Conservation (phyloP, 192 early-diverging fungal species). For the Coemansia sp. region DNA sequence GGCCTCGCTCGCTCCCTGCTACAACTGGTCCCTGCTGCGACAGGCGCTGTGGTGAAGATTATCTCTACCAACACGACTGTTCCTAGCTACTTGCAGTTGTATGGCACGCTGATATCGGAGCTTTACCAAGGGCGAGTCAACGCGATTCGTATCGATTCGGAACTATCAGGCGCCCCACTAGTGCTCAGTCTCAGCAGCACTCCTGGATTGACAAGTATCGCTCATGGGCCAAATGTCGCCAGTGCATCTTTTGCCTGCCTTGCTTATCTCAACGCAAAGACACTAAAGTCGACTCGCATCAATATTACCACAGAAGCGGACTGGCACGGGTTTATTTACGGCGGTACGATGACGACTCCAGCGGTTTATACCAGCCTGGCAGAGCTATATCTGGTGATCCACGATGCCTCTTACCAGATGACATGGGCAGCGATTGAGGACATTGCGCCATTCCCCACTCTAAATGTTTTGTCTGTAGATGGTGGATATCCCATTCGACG, state of each 20-base stretch:
- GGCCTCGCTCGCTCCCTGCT: neutral
- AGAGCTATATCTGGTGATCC: neutral
- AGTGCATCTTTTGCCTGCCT: neutral
- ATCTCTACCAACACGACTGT: neutral
- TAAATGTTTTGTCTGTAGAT: neutral
- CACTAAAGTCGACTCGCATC: neutral
- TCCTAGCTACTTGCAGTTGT: neutral
- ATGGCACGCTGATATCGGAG: neutral
- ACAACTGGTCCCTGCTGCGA: neutral
- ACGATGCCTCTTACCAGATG: neutral
- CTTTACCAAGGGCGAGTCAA: neutral
- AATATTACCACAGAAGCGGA: neutral
- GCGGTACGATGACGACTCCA: neutral
- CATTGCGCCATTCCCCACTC: neutral
- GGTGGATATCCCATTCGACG: neutral
- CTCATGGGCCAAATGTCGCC: neutral
- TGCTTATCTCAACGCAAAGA: neutral
- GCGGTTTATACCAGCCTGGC: neutral
- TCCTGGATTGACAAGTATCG: neutral
- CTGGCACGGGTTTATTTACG: neutral
- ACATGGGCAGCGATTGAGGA: neutral
- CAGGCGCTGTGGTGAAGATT: neutral
- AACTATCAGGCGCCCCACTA: neutral
- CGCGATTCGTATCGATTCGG: neutral
- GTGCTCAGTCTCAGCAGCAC: neutral